phyloP scores from a whole-genome alignment of 805 yeast species.

The Schwanniomyces occidentalis region DNA sequence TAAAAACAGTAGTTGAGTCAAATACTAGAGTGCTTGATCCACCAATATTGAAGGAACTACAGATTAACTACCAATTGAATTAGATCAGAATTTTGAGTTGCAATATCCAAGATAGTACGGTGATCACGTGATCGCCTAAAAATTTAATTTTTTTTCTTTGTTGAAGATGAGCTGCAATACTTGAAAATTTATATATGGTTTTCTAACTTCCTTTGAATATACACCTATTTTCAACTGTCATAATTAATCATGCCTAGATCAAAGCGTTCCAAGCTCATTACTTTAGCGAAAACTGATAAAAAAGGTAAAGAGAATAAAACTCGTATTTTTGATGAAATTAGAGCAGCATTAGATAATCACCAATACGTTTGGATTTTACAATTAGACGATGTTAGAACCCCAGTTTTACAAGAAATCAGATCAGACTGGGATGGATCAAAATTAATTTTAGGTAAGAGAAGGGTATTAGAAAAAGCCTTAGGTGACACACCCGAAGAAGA shows the following conservation, averaged over 20 bases:
- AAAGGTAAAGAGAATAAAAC: conserved; percentile 93
- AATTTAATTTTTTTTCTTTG: conserved; percentile 12
- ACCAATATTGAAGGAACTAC: conserved; percentile 14
- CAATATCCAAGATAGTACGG: neutral
- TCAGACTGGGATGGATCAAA: conserved; percentile 91
- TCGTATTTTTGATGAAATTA: conserved; percentile 86
- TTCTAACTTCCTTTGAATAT: too few species aligned
- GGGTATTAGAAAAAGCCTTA: conserved; percentile 88
- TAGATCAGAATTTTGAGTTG: neutral
- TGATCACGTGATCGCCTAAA: conserved; percentile 5
- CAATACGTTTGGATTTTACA: conserved; percentile 82
- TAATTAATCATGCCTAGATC: conserved; percentile 82
- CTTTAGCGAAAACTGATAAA: conserved; percentile 94
- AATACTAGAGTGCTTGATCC: conserved; percentile 7
- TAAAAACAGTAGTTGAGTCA: conserved; percentile 3
- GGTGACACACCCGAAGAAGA: conserved; percentile 89
- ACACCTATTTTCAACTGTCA: neutral
- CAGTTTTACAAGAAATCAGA: conserved; percentile 91
- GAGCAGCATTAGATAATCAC: conserved; percentile 74
- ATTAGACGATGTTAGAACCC: conserved; percentile 92
- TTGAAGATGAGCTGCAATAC: conserved; percentile 24
- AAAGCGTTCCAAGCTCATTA: conserved; percentile 92
- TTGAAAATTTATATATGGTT: too few species aligned
- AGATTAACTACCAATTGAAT: conserved; percentile 3
- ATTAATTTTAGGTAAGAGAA: conserved; percentile 85